phyloP scores from a whole-genome alignment of 2,329 filamentous ascomycete species.

The Clonostachys byssicola region DNA sequence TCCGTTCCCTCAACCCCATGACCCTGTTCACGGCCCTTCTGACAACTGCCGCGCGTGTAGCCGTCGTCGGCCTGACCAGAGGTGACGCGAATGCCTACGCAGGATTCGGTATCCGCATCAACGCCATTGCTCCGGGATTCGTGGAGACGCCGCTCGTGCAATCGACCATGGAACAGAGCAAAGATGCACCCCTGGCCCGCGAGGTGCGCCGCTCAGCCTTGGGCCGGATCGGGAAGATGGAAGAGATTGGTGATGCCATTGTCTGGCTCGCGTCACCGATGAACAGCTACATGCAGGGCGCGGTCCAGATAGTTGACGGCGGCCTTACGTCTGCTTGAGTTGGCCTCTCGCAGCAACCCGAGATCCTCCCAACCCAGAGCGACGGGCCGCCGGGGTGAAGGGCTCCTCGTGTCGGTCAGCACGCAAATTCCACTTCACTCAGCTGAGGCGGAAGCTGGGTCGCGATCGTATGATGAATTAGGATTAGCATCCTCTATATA shows the following conservation, averaged over 20 bases:
- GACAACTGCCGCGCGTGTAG: not conserved
- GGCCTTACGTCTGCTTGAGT: constrained; percentile 2
- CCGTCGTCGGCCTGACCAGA: constrained; percentile 5
- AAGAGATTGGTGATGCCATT: constrained; percentile 4
- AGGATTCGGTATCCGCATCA: constrained; percentile 3
- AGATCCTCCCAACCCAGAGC: no score
- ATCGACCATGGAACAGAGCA: not conserved
- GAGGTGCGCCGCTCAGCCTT: not conserved
- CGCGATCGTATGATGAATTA: no score
- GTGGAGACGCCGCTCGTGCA: constrained; percentile 3
- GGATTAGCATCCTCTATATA: no score
- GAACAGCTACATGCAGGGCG: constrained; percentile 5
- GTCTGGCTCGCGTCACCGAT: constrained; percentile 4
- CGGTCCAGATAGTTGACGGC: constrained; percentile 2
- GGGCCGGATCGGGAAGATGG: not conserved
- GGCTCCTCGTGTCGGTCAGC: no score
- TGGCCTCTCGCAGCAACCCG: not conserved
- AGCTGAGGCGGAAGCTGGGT: no score
- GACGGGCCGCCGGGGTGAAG: no score
- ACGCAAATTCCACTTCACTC: no score
- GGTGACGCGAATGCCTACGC: constrained; percentile 3
- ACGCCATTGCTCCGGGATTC: constrained; percentile 4
- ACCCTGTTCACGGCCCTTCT: not conserved
- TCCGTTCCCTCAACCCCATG: no score
- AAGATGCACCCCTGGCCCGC: not conserved